Base-by-base conservation (phyloP, 2,329 filamentous ascomycete genomes). In the Passalora sequoiae region DNA sequence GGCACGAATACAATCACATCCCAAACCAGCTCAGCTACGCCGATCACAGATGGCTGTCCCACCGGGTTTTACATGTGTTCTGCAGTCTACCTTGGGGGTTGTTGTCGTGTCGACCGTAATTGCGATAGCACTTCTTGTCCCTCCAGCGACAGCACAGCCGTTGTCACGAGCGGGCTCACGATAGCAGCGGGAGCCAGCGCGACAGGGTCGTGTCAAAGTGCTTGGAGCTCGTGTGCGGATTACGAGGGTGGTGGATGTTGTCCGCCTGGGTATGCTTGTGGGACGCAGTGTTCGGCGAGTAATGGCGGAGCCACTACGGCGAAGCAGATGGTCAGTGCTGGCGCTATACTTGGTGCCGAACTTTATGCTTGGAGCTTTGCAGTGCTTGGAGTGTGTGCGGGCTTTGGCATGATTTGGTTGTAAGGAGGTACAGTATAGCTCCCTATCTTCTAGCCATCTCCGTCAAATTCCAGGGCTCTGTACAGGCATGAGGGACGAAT, bases 51-150 rank as follows among this genome's bases (percentile, higher is more conserved):
- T n/a, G 13, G 75, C 56, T 97, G 91, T 57, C 91, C 91, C 0
- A 89, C 83, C 0, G 89, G 89, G 2, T 97, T 89, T 71, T 97
- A 97, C 65, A 83, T 87, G 38, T 97, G 91, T 66, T 78, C 83
- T 2, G 91, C 91, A 2, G 81, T 81, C 47, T 87, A 89, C 46
- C 71, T 76, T 2, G 88, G 86, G 10, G 88, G 88, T 15, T 97
- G 91, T 69, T 97, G 91, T 68, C 84, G 85, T 44, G 89, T 87
- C 0, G 89, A 88, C 2, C 80, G 89, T 15, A 78, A 94, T 67
- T 97, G 91, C 67, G 78, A 84, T 47, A 84, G 81, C 0, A 86
- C 84, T 0, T 86, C 83, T 5, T 97, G 91, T 58, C 85, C 86
- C 0, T 66, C 78, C 0, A 69, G 73, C 0, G 63, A 73, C 6